These are phyloP conservation scores for Neonectria faginata DNA, from an alignment of 2,329 filamentous ascomycete species.

Conservation along the genomic window DNA sequence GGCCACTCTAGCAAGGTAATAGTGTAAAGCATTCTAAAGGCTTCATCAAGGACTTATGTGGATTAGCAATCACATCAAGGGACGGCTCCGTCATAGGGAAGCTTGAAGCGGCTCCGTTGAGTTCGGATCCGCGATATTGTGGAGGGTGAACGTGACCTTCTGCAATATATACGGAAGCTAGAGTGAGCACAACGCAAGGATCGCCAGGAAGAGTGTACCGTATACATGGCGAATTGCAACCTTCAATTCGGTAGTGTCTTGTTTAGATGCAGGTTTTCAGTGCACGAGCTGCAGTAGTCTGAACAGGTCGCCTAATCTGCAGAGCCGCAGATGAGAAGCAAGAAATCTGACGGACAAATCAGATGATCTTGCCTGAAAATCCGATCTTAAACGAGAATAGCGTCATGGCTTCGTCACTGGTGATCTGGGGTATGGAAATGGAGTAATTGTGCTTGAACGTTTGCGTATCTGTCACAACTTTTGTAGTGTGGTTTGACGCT, in stretches of 20 bases:
- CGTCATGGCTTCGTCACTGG: background rate
- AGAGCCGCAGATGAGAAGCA: background rate
- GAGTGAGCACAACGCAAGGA: background rate
- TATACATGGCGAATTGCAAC: background rate
- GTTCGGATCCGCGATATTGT: background rate
- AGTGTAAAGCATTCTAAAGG: too few relatives aligned
- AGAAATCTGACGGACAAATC: background rate
- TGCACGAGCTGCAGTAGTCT: background rate
- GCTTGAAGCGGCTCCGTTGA: background rate
- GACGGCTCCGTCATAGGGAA: background rate
- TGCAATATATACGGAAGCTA: background rate
- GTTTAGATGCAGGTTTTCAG: background rate
- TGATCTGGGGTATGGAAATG: background rate
- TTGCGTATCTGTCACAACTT: too few relatives aligned
- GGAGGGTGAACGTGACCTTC: background rate
- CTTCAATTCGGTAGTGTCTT: background rate
- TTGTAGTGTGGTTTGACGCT: too few relatives aligned
- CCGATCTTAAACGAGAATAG: background rate
- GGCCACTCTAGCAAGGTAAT: too few relatives aligned
- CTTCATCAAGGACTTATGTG: too few relatives aligned
- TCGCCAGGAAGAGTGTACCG: background rate
- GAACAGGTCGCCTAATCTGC: background rate
- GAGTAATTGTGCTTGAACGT: too few relatives aligned
- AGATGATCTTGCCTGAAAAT: background rate
- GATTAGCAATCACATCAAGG: background rate